These are phyloP conservation scores for Climacium dendroides DNA, from an alignment of 225 moss, liverwort and hornwort genomes.

Conservation along the genomic window DNA sequence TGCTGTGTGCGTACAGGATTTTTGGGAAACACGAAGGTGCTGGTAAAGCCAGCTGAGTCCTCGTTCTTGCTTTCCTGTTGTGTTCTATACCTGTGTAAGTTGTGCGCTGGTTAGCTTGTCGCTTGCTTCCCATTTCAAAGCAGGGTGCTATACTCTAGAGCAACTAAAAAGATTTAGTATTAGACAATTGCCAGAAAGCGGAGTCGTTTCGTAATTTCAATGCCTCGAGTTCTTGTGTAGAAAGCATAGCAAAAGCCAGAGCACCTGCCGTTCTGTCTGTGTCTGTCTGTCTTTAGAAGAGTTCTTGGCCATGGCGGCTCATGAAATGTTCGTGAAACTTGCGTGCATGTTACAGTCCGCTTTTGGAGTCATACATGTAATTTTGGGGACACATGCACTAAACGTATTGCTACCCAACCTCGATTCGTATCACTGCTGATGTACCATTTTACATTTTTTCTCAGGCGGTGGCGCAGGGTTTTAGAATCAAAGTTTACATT, in stretches of 20 bases:
- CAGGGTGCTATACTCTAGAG: not conserved
- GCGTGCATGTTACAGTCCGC: not conserved
- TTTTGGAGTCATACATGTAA: not conserved
- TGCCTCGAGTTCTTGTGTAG: not conserved
- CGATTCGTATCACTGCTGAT: not conserved
- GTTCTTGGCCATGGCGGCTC: not conserved
- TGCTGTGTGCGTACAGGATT: not conserved
- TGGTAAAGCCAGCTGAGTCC: not conserved
- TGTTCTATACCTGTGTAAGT: not conserved
- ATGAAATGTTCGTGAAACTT: not conserved
- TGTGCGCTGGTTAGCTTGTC: not conserved
- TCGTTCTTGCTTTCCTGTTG: not conserved
- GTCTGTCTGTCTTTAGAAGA: not conserved
- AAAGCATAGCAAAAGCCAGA: not conserved
- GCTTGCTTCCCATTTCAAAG: not conserved
- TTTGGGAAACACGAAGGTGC: not conserved
- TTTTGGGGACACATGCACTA: not conserved
- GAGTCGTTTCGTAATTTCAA: not conserved
- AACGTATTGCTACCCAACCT: not conserved
- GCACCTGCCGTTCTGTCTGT: not conserved
- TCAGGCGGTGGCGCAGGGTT: not conserved
- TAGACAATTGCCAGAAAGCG: not conserved
- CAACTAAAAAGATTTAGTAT: too few species aligned
- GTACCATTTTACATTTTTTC: not conserved
- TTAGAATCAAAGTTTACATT: not conserved